phyloP scores from a whole-genome alignment of 176 grass and related monocot species.

The Ensete ventricosum region DNA sequence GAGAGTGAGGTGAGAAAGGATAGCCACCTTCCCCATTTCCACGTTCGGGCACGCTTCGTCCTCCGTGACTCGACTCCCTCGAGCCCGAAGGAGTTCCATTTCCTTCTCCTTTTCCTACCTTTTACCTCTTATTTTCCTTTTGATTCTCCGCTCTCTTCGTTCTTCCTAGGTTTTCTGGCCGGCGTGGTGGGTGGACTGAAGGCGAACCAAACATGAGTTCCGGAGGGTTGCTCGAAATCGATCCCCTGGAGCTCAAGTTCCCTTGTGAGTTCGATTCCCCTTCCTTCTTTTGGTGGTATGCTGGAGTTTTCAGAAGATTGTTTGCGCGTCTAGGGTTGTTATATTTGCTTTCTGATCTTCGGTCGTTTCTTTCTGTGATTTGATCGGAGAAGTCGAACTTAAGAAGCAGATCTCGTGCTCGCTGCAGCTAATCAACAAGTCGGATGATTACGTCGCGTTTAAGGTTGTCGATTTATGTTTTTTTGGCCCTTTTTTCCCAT shows the following conservation, averaged over 20 bases:
- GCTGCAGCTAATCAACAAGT: slow-evolving; percentile 55
- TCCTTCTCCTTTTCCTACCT: neutral
- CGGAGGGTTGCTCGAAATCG: neutral
- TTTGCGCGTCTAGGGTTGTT: neutral
- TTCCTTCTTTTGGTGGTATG: neutral
- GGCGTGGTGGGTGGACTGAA: neutral
- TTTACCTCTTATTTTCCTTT: neutral
- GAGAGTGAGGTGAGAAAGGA: neutral
- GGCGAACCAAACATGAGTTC: neutral
- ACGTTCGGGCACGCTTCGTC: neutral
- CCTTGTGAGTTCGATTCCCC: neutral
- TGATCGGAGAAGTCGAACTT: slow-evolving; percentile 45
- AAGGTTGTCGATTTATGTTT: slow-evolving; percentile 35
- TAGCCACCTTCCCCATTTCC: neutral
- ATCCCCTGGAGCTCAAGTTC: neutral
- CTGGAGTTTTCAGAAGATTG: neutral
- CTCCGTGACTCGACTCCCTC: neutral
- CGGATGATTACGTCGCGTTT: slow-evolving; percentile 57
- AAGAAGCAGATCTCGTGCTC: slow-evolving; percentile 87
- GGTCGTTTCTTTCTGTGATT: neutral
- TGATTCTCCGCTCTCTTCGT: neutral
- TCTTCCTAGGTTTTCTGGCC: neutral
- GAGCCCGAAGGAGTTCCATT: neutral
- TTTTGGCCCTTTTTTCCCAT: neutral
- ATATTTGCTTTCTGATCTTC: neutral